Conservation (phyloP, 441 rosid genomes). For the Jatropha podagrica region DNA sequence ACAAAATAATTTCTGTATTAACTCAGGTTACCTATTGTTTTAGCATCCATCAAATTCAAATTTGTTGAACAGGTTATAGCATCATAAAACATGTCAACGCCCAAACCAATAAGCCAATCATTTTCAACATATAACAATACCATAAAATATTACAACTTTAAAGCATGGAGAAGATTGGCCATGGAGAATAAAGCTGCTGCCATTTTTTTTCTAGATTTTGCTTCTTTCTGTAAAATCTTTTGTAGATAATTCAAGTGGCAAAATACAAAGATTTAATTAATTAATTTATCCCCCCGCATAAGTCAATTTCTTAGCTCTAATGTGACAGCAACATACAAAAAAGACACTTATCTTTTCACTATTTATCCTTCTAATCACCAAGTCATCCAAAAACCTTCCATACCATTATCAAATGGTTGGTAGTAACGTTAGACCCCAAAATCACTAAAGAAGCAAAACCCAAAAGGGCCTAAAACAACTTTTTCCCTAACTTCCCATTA, state of each 20-base stretch:
- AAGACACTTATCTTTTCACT: slow-evolving; percentile 15
- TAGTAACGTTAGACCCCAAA: slow-evolving; percentile 25
- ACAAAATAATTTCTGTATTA: too few species aligned
- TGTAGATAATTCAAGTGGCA: slow-evolving; percentile 32
- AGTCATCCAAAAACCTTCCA: slow-evolving; percentile 31
- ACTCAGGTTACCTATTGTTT: too few species aligned
- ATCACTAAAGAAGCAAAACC: slow-evolving; percentile 24
- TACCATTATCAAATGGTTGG: slow-evolving; percentile 29
- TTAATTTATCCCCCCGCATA: background rate
- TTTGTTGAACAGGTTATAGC: too few species aligned
- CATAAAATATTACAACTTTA: too few species aligned
- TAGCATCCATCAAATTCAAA: too few species aligned
- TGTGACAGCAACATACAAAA: background rate
- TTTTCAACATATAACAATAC: background rate
- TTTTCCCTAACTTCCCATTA: slow-evolving; percentile 11
- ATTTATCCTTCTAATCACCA: slow-evolving; percentile 17
- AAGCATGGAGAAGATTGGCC: background rate
- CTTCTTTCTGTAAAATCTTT: slow-evolving; percentile 29
- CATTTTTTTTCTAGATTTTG: slow-evolving; percentile 33
- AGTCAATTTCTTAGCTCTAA: background rate
- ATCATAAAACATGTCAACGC: too few species aligned
- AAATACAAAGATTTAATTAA: slow-evolving; percentile 9
- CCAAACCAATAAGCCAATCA: too few species aligned
- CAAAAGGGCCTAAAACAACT: slow-evolving; percentile 16
- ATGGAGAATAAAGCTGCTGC: slow-evolving; percentile 36